Evolutionary conservation across 345 rosid species (phyloP).

Genomic region (Passiflora organensis): DNA sequence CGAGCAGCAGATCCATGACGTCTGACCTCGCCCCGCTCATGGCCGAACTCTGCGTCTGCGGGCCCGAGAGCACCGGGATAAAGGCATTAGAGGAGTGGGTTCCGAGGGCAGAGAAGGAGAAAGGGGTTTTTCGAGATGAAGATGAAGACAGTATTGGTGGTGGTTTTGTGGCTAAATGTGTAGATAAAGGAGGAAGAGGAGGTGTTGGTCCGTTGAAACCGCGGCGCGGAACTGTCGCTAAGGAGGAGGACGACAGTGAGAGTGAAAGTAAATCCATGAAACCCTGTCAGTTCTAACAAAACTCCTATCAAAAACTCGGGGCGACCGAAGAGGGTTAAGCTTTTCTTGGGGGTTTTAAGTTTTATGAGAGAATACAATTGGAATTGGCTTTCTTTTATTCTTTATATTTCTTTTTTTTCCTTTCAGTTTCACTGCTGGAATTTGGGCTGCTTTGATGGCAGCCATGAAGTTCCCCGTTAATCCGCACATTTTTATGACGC

Average conservation of each 20-base stretch:
- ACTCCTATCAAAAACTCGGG: no score
- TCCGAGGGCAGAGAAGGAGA: conserved; percentile 9
- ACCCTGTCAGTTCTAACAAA: no score
- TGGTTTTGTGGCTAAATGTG: not conserved
- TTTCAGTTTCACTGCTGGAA: no score
- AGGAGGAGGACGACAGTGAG: conserved; percentile 20
- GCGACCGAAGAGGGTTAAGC: no score
- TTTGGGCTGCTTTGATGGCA: no score
- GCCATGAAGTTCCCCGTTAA: no score
- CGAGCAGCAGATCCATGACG: conserved; percentile 80
- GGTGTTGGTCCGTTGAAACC: conserved; percentile 22
- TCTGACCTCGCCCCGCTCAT: conserved; percentile 71
- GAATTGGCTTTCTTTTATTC: no score
- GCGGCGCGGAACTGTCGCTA: conserved; percentile 29
- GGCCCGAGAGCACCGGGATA: conserved; percentile 18
- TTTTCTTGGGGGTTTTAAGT: no score
- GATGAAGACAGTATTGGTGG: no score
- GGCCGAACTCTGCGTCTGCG: conserved; percentile 63
- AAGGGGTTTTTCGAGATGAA: not conserved
- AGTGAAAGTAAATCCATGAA: conserved; percentile 49
- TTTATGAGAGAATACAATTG: no score
- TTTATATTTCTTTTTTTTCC: no score
- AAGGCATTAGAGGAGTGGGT: conserved; percentile 13
- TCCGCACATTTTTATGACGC: no score
- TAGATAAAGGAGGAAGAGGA: not conserved